Evolutionary conservation across 163 green algal species (phyloP), one percentile per base, ranked within the genome.

Genomic region (Chlamydomonas reinhardtii): DNA sequence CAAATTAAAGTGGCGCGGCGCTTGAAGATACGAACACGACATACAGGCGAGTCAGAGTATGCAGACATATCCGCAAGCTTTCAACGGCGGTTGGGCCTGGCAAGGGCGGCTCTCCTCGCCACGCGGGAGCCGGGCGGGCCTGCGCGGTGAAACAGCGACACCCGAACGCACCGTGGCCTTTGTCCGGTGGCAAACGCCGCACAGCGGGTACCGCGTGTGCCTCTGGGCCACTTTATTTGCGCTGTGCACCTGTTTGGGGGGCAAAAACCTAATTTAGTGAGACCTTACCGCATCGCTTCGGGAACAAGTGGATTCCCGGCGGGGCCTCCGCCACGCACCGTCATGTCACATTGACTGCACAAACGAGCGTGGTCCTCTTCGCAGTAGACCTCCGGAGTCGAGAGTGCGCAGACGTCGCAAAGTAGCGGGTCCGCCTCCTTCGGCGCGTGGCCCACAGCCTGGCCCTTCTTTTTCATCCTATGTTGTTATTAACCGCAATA

Each of bases 91-190:
- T 25, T 22, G 56, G 20, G n/a, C n/a, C n/a, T n/a, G n/a, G n/a
- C n/a, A n/a, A n/a, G n/a, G n/a, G n/a, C n/a, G n/a, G n/a, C n/a
- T n/a, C n/a, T n/a, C n/a, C n/a, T n/a, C n/a, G n/a, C n/a, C n/a
- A n/a, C n/a, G n/a, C n/a, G n/a, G n/a, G n/a, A n/a, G n/a, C n/a
- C n/a, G n/a, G n/a, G n/a, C n/a, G n/a, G n/a, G n/a, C n/a, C n/a
- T n/a, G n/a, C n/a, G n/a, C n/a, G n/a, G n/a, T n/a, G n/a, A n/a
- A n/a, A n/a, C n/a, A n/a, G n/a, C n/a, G n/a, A n/a, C n/a, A n/a
- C n/a, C n/a, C n/a, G n/a, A n/a, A 62, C 71, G 29, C 70, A 87
- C 82, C 82, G 82, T 87, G 14, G 72, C 82, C 66, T 87, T 87
- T 20, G 22, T 37, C 5, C 61, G 59, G 24, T 82, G 82, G 62